Evolutionary conservation across 75 land plant species (phyloP).

Genomic region (Pinus tabuliformis): DNA sequence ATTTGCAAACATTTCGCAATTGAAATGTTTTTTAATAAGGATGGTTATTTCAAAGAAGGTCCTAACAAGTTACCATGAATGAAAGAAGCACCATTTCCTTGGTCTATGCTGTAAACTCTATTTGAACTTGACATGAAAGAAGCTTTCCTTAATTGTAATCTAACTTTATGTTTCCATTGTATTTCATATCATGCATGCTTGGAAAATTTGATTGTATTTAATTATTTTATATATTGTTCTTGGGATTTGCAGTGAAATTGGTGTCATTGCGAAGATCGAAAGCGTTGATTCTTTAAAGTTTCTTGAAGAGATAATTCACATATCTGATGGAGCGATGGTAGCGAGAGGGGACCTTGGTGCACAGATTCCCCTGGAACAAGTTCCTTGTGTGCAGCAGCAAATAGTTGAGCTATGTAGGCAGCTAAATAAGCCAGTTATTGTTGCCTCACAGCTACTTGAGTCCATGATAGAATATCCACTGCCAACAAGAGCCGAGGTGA

Average conservation of each 20-base stretch:
- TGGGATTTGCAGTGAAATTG: slow-evolving; percentile 59
- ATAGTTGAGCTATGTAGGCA: slow-evolving; percentile 75
- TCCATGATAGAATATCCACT: slow-evolving; percentile 98
- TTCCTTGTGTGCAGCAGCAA: slow-evolving; percentile 81
- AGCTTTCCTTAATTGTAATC: slow-evolving; percentile 1
- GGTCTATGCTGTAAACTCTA: not conserved
- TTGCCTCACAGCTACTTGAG: slow-evolving; percentile 93
- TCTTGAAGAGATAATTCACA: slow-evolving; percentile 80
- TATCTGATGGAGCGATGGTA: slow-evolving; percentile 98
- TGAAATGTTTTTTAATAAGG: not conserved
- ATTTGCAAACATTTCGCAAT: no score
- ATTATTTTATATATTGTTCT: not conserved
- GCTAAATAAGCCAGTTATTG: slow-evolving; percentile 93
- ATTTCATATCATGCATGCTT: not conserved
- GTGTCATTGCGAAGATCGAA: slow-evolving; percentile 94
- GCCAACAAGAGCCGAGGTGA: slow-evolving; percentile 92
- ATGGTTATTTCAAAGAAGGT: not conserved
- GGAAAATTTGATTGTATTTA: not conserved
- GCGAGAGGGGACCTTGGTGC: slow-evolving; percentile 98
- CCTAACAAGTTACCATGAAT: not conserved
- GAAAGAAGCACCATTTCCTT: not conserved
- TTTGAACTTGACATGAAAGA: not conserved
- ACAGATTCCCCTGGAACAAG: slow-evolving; percentile 93
- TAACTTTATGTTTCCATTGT: not conserved
- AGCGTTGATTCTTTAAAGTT: slow-evolving; percentile 85